Percentiles rank a stretch among this genome's conserved stretches.
phyloP scores from a whole-genome alignment of 441 rosid genomes.

The Syzygium malaccense region DNA sequence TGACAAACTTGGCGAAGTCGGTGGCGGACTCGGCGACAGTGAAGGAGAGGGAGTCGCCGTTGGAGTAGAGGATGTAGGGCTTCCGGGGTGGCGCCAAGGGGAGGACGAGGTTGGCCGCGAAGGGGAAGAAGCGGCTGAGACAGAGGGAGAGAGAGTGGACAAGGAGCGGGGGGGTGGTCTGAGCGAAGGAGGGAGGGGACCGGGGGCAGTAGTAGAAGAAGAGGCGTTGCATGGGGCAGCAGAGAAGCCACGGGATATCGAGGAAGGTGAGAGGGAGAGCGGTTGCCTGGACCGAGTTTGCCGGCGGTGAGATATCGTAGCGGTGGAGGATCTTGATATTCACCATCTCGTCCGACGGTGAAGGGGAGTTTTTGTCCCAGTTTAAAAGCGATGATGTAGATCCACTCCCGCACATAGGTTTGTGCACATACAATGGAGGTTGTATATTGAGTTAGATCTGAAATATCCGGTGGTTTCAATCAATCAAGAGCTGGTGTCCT shows the following conservation, averaged over 20 bases:
- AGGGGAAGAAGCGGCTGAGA: conserved; percentile 46
- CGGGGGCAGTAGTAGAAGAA: conserved; percentile 31
- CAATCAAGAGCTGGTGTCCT: not conserved
- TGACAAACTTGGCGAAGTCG: conserved; percentile 14
- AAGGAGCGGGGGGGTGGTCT: conserved; percentile 20
- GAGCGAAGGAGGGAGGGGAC: conserved; percentile 19
- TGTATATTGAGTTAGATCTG: not conserved
- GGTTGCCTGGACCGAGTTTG: conserved; percentile 11
- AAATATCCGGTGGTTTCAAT: not conserved
- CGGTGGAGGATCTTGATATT: conserved; percentile 3
- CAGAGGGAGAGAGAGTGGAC: conserved; percentile 44
- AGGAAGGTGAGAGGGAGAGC: conserved; percentile 40
- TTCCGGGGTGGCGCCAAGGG: conserved; percentile 19
- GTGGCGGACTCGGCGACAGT: conserved; percentile 18
- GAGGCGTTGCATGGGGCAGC: conserved; percentile 21
- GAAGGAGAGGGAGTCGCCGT: conserved; percentile 16
- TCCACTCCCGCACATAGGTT: not conserved
- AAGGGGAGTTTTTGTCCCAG: not conserved
- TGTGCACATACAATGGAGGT: not conserved
- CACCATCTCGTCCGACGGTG: not conserved
- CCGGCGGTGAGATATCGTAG: conserved; percentile 19
- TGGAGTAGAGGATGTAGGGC: conserved; percentile 18
- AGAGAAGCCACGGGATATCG: conserved; percentile 42
- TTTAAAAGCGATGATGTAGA: not conserved
- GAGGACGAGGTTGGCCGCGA: conserved; percentile 18